Evolutionary conservation across 352 stramenopile species (phyloP), one percentile per base, ranked within the genome.

Genomic region (Phytophthora melonis): DNA sequence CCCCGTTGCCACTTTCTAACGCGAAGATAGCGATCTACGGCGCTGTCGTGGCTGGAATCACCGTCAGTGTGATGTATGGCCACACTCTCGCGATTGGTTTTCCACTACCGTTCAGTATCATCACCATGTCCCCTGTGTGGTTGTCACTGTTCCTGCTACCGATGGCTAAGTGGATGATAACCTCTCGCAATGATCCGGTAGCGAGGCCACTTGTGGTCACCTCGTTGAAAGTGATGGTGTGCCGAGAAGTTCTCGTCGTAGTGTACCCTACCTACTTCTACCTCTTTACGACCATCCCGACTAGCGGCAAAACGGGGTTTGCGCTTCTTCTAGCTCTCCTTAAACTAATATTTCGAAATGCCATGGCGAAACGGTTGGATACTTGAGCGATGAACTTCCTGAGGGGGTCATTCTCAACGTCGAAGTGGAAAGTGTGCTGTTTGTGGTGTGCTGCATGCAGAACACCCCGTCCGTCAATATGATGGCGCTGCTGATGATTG

Each of bases 401-500:
- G n/a, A 53, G 19, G n/a, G 25, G 11, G 18, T 53, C 5, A 53
- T 53, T 16, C 45, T 50, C 41, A 50, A 50, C 18, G 41, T 50
- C n/a, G 41, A 50, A 21, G 41, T 50, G 41, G n/a, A 19, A 10
- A 50, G 41, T 11, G 41, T 16, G n/a, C 41, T 50, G 41, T 50
- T 50, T 21, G 41, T 50, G 41, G 41, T 16, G 3, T 50, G 21
- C 41, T 50, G 41, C 16, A 50, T 50, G 41, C 41, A 50, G 18
- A 50, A 50, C 41, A 58, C 76, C 5, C 68, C 49, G 1, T 81
- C 72, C 36, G 23, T 75, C 16, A 36, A 32, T 1, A 81, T 54
- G 16, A 55, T 19, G 47, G 27, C 27, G 19, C 19, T 52, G 10
- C 21, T 62, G 8, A 62, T 62, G 58, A 23, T 25, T 25, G 36